Evolutionary conservation across 768 basidiomycete species (phyloP).

Genomic region (Pisolithus sp.): DNA sequence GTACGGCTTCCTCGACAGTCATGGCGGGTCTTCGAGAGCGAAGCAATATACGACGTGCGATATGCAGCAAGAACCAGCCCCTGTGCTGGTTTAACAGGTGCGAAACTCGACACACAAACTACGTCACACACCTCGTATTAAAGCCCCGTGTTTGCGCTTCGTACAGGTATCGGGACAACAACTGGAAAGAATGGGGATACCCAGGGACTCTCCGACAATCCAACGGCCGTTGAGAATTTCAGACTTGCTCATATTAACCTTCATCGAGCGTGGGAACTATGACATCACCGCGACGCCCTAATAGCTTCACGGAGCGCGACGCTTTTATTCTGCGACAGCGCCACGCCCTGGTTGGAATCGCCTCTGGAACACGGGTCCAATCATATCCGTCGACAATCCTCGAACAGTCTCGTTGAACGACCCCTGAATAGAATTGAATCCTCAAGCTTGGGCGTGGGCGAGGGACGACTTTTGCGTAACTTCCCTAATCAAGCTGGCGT

Average conservation of each 20-base stretch:
- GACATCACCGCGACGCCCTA: not conserved
- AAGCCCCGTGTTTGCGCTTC: constrained; percentile 6
- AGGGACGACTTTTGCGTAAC: too few species aligned
- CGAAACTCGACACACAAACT: not conserved
- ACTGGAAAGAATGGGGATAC: not conserved
- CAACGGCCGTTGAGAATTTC: not conserved
- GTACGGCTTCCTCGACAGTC: not conserved
- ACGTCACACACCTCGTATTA: not conserved
- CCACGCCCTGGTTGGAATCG: too few species aligned
- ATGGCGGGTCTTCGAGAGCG: not conserved
- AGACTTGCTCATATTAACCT: not conserved
- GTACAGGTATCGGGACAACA: not conserved
- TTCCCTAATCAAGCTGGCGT: too few species aligned
- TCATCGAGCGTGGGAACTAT: constrained; percentile 2
- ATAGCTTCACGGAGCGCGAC: too few species aligned
- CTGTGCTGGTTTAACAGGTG: not conserved
- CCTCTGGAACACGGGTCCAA: too few species aligned
- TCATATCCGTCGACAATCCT: too few species aligned
- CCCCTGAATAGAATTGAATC: too few species aligned
- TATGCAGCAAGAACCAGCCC: constrained; percentile 1
- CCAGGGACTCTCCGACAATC: not conserved
- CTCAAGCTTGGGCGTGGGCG: too few species aligned
- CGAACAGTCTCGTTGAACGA: too few species aligned
- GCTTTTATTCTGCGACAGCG: too few species aligned
- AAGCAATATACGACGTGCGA: not conserved